Evolutionary conservation across 345 rosid species (phyloP).

Genomic region (Eucalyptus paniculata): DNA sequence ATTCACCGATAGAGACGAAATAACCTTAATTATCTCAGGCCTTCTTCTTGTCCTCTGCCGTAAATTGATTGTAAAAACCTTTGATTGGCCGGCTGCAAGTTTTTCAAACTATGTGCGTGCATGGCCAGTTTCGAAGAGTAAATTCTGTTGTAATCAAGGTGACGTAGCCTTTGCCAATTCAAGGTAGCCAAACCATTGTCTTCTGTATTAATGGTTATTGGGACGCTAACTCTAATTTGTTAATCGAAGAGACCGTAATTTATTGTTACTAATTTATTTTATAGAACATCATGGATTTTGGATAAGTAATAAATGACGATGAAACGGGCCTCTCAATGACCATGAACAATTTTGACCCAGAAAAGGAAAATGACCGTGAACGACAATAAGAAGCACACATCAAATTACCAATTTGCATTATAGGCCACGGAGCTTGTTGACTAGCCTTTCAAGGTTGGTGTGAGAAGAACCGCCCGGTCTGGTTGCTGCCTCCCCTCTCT

Average conservation of each 20-base stretch:
- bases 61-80: background rate
- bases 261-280: background rate
- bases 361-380: background rate
- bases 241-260: background rate
- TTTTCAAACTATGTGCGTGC: background rate
- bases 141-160: background rate
- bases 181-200: background rate
- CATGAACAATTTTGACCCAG: background rate
- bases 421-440: background rate
- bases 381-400: background rate
- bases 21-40: background rate
- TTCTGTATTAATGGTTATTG: background rate
- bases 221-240: background rate
- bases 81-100: background rate
- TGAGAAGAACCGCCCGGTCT: background rate
- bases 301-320: background rate
- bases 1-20: background rate
- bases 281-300: background rate
- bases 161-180: background rate
- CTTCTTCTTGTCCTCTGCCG: background rate
- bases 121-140: background rate
- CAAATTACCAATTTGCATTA: background rate
- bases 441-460: background rate
- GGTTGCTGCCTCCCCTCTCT: conserved; percentile 1
- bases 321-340: background rate